These are phyloP conservation scores for Drosera capensis DNA, from an alignment of 148 eudicot species.

Conservation along the genomic window DNA sequence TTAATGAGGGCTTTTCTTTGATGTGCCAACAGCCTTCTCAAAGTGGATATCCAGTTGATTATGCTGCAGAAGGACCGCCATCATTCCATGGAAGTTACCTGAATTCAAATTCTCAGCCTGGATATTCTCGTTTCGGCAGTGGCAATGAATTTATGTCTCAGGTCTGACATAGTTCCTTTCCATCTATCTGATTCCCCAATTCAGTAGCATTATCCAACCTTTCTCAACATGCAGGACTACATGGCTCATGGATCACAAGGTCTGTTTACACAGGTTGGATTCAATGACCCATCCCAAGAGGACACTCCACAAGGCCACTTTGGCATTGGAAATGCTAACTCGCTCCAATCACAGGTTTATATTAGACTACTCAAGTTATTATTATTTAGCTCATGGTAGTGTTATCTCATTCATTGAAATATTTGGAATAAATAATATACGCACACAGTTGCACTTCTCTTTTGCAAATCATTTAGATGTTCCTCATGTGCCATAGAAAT, in stretches of 20 bases:
- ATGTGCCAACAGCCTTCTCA: constrained; percentile 75
- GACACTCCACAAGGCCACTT: constrained; percentile 68
- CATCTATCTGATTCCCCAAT: not conserved
- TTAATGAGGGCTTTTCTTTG: not conserved
- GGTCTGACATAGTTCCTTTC: constrained; percentile 22
- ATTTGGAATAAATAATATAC: not conserved
- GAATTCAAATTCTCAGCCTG: constrained; percentile 89
- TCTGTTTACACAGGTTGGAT: constrained; percentile 84
- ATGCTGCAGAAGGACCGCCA: constrained; percentile 68
- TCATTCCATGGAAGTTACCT: constrained; percentile 73
- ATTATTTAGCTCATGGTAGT: not conserved
- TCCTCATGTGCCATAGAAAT: no score
- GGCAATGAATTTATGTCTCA: constrained; percentile 95
- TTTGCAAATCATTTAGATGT: no score
- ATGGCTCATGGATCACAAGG: constrained; percentile 97
- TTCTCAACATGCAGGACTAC: constrained; percentile 49
- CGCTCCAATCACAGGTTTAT: constrained; percentile 79
- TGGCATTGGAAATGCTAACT: constrained; percentile 42
- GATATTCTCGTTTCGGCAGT: constrained; percentile 77
- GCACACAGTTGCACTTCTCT: no score
- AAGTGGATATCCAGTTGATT: constrained; percentile 85
- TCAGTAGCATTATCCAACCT: constrained; percentile 1
- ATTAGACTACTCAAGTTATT: no score
- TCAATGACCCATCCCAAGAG: constrained; percentile 83
- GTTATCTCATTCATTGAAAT: not conserved